Base-by-base conservation (phyloP, 208 protist species). In the Leishmania arabica region DNA sequence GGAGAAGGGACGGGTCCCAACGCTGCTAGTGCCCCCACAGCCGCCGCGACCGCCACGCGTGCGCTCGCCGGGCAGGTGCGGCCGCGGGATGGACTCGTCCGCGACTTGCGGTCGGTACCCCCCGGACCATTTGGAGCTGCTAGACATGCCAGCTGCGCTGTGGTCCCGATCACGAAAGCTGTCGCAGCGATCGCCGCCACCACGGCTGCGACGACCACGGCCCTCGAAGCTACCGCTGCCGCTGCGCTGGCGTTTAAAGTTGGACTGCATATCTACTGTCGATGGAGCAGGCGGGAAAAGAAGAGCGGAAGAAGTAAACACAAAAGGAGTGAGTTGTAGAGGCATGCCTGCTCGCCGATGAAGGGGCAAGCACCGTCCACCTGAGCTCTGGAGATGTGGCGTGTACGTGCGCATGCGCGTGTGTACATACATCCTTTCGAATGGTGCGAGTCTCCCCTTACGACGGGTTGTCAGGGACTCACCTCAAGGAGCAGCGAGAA, bases 61-160 rank as follows among this genome's bases (percentile, higher is more conserved):
- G 62, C 80, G 84, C 68, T 88, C 77, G 3, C 76, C 81, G 1
- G 65, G 78, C 31, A 75, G 72, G 66, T 84, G 79, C 40, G 83
- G 82, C 60, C 78, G 49, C 19, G 88, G 88, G 24, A 89, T 78
- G 24, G 88, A 89, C 77, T 91, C 77, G 53, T 92, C 89, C 37
- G 89, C 79, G 31, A 92, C 89, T 65, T 92, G 86, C 40, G 89
- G 89, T 21, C 89, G 86, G 71, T 90, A 92, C 65, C 84, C 81
- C 42, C 81, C 86, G 24, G 81, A 76, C 77, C 74, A 84, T 54
- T 84, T 83, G 13, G 71, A 66, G 76, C 84, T 84, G 78, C 84
- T 89, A 73, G 82, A 86, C 72, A 84, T 85, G 47, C 86, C 79
- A 27, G 82, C 78, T 3, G 84, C 77, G 69, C 78, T 80, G 71